These are phyloP conservation scores for Cryptococcus sp. DNA, from an alignment of 1,284 basidiomycete species.

Conservation along the genomic window DNA sequence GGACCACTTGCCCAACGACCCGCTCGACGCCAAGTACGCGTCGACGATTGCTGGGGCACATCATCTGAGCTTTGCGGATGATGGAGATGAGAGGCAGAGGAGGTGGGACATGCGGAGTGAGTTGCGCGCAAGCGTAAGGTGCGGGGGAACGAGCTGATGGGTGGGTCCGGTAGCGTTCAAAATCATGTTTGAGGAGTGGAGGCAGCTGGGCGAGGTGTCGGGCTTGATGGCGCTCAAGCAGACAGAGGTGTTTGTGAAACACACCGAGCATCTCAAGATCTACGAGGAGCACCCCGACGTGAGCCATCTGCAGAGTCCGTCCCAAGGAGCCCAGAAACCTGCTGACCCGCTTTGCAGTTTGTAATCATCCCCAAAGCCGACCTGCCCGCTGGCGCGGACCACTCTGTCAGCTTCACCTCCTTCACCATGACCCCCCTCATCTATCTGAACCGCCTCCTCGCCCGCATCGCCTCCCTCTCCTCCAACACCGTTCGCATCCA, in stretches of 20 bases:
- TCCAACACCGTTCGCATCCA: conserved; percentile 22
- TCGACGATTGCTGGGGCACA: conserved; percentile 46
- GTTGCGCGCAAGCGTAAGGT: no score
- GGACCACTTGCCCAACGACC: conserved; percentile 38
- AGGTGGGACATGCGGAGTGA: conserved; percentile 41
- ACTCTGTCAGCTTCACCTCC: conserved; percentile 45
- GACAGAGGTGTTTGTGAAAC: conserved; percentile 43
- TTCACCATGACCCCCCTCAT: conserved; percentile 46
- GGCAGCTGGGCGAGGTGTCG: conserved; percentile 24
- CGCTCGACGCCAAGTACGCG: conserved; percentile 38
- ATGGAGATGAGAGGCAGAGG: conserved; percentile 37
- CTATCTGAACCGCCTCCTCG: conserved; percentile 38
- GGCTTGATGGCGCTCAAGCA: conserved; percentile 45
- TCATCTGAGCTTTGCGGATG: conserved; percentile 48
- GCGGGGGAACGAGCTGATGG: conserved; percentile 5
- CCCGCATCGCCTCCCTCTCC: conserved; percentile 14
- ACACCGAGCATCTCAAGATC: conserved; percentile 40
- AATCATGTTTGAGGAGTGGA: conserved; percentile 39
- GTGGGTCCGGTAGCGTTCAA: conserved; percentile 34
- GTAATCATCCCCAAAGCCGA: conserved; percentile 12
- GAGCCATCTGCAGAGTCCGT: conserved; percentile 17
- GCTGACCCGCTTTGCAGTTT: conserved; percentile 21
- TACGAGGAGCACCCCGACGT: conserved; percentile 47
- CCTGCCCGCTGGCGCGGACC: conserved; percentile 21
- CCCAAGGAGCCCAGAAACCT: no score